A percentile compares a stretch with the other conserved stretches of the same genome.
Conservation (phyloP, 768 basidiomycete species). For the Pisolithus orientalis region DNA sequence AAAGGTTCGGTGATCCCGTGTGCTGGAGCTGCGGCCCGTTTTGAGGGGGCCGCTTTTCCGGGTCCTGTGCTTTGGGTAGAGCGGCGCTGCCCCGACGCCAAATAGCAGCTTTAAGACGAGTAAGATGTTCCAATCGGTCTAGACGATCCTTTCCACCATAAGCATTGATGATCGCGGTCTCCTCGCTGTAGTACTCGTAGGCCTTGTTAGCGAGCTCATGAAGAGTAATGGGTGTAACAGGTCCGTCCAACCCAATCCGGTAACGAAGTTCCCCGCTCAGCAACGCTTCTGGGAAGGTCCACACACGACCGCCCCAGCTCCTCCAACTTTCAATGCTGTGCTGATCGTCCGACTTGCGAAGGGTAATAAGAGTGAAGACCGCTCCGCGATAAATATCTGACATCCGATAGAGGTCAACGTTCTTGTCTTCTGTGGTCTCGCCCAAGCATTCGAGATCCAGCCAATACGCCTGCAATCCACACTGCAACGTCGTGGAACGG, state of each 20-base stretch:
- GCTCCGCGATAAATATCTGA: conserved; percentile 13
- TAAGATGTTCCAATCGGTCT: conserved; percentile 13
- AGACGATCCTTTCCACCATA: conserved; percentile 3
- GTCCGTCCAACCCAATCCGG: conserved; percentile 1
- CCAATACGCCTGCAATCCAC: conserved; percentile 11
- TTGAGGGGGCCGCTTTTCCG: background rate
- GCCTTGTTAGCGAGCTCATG: conserved; percentile 11
- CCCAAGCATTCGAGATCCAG: conserved; percentile 14
- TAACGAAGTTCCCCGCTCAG: conserved; percentile 7
- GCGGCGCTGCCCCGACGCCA: conserved; percentile 13
- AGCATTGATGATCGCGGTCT: conserved; percentile 11
- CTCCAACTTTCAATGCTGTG: conserved; percentile 6
- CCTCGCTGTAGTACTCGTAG: conserved; percentile 5
- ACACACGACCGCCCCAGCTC: conserved; percentile 15
- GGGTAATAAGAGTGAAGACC: conserved; percentile 8
- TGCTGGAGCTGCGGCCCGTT: background rate
- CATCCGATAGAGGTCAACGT: conserved; percentile 14
- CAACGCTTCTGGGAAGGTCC: conserved; percentile 11
- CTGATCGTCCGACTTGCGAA: conserved; percentile 2
- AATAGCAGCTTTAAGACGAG: conserved; percentile 12
- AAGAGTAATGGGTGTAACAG: background rate
- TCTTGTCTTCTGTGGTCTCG: conserved; percentile 9
- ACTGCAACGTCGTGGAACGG: conserved; percentile 1
- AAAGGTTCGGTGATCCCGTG: background rate
- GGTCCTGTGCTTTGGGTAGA: conserved; percentile 2